Base-by-base conservation (phyloP, 2,329 filamentous ascomycete species). In the Colletotrichum chrysophilum region DNA sequence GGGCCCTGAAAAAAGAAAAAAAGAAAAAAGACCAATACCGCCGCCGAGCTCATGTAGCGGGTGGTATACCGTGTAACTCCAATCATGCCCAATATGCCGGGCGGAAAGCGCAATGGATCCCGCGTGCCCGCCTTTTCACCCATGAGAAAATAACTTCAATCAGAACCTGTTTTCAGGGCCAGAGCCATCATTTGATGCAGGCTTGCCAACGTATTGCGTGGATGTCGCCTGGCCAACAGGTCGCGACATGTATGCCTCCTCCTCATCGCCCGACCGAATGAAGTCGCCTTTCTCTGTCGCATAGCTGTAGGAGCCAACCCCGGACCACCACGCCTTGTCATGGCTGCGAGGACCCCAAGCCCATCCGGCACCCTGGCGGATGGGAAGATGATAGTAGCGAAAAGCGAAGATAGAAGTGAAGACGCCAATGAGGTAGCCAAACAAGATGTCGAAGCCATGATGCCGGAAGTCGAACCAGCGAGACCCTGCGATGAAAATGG, bases 381-480 rank as follows among this genome's bases (percentile, higher is more conserved):
- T 92, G 1, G 96, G 95, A 12, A 97, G 86, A 82, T 98, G 95
- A 82, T 98, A 98, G 86, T 93, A 95, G 28, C 94, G 89, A 87
- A 98, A 98, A 4, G 93, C 91, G 79, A 96, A 92, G 82, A 93
- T 93, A 24, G 94, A 91, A 48, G 91, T 91, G 60, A 92, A 85
- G 16, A 93, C 89, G 10, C 96, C 96, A 77, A 98, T 94, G 14
- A 94, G 78, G 71, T 93, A 94, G n/a, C 96, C 96, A 77, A 94
- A 95, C 4, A 98, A 85, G 78, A 98, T 94, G 78, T 98, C 96
- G 82, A 98, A 96, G n/a, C 93, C 96, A 82, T 96, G 94, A 84
- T 98, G 96, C 52, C 95, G 92, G 86, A 93, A 97, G 83, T 98
- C 93, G 75, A 93, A 96, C 90, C 94, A 98, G 13, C 96, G 94